Evolutionary conservation across 768 basidiomycete genomes (phyloP), one percentile per base, ranked within the genome.

Genomic region (Ephemerocybe angulata): DNA sequence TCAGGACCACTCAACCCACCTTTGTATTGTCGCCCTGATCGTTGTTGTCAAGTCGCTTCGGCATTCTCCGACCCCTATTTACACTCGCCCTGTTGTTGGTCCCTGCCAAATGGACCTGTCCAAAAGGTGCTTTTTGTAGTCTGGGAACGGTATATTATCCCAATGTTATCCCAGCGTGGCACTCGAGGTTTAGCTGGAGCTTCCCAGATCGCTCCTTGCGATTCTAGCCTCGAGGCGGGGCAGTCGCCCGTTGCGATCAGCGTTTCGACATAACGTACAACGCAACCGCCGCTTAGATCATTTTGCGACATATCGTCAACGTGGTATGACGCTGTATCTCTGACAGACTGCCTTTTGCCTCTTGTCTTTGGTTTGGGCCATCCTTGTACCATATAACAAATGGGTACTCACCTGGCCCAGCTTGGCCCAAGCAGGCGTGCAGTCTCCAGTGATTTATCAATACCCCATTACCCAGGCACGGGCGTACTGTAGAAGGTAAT

Each of bases 41-140:
- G 55, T 56, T 28, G 55, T 56, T 29, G 55, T 33, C 33, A 53
- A 33, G 30, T 44, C 17, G 29, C 24, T 21, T 56, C 55, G 49
- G 55, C 28, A 44, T 33, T 24, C 40, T 10, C 50, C 55, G 48
- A 43, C 42, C 48, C 30, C 29, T 44, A 24, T 48, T 40, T 28
- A 19, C 30, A 22, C 21, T n/a, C 24, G 10, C 21, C 13, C 27
- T 10, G 29, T 13, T n/a, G 2, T 29, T 29, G 2, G 27, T 11
- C 3, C 4, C 42, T 44, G 13, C 42, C 42, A 44, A 21, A 44
- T 44, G 42, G 42, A 24, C 19, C 42, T 44, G 13, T 44, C 24
- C 13, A 44, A 21, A 24, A 24, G 25, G n/a, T 13, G 19, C 13
- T 44, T 44, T 19, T 19, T 4, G 25, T 29, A 6, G 15, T 13